Conservation (phyloP, 441 rosid genomes). For the Biscutella auriculata region DNA sequence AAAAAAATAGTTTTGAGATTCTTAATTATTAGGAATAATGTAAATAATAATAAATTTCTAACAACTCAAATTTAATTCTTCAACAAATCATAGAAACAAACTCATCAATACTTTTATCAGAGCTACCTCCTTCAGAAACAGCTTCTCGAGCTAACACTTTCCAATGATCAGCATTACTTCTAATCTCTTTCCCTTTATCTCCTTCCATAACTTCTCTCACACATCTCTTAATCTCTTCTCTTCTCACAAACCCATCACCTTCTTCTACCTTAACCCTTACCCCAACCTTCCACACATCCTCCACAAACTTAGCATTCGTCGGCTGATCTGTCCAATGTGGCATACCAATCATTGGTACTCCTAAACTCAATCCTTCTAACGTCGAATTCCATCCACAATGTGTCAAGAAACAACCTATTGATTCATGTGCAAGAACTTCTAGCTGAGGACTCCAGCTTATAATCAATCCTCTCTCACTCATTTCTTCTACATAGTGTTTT, state of each 20-base stretch:
- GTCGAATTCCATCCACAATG: constrained; percentile 68
- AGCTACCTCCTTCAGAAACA: constrained; percentile 41
- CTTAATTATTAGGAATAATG: too few species aligned
- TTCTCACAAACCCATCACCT: constrained; percentile 21
- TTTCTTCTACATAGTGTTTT: neutral
- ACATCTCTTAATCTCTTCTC: constrained; percentile 26
- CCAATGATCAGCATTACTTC: constrained; percentile 29
- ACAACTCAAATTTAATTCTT: too few species aligned
- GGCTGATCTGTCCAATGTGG: constrained; percentile 48
- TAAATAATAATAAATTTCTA: too few species aligned
- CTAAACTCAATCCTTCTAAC: constrained; percentile 36
- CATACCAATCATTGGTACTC: constrained; percentile 51
- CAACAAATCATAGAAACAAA: too few species aligned
- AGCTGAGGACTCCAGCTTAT: constrained; percentile 45
- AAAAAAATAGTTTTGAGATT: too few species aligned
- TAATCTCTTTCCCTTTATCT: constrained; percentile 28
- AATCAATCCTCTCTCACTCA: constrained; percentile 25
- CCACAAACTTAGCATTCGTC: constrained; percentile 34
- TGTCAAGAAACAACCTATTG: constrained; percentile 47
- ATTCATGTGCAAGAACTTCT: constrained; percentile 35
- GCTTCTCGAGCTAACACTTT: constrained; percentile 36
- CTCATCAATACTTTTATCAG: constrained; percentile 33
- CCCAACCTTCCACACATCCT: constrained; percentile 45
- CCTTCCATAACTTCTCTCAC: constrained; percentile 40
- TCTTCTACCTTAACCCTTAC: constrained; percentile 20